Evolutionary conservation across 192 early-diverging fungal species (phyloP), one percentile per base, ranked within the genome.

Genomic region (Dissophora globulifera): DNA sequence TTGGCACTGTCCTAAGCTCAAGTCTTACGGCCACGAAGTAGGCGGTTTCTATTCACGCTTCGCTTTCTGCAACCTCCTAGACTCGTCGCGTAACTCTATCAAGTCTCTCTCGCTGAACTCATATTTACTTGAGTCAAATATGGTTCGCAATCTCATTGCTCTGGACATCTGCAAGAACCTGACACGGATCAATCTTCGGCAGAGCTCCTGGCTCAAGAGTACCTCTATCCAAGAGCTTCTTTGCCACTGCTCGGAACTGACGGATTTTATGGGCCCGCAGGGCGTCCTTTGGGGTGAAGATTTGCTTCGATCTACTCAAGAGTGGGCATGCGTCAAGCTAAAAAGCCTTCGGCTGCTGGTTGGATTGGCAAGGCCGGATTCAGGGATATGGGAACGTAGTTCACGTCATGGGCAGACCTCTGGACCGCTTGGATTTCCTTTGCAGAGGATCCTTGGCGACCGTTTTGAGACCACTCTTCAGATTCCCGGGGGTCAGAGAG

Each of bases 221-320:
- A 42, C 31, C 1, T 46, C 57, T 13, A 41, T 67, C 26, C 65
- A 67, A 6, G 12, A 22, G 4, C 15, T 67, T 0, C 48, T 67
- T 26, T 67, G 65, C 13, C 54, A 58, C 12, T 57, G 54, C 42
- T 23, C 45, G 1, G 65, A 57, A 1, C 25, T 67, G 26, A 46
- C 58, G 47, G 55, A 67, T 7, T 67, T 67, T 20, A 57, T 6
- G 1, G 65, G 65, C 2, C 65, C 65, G 4, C 45, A 27, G 11
- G 54, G 54, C 26, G 65, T 67, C 8, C 46, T 67, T 1, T 67
- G 65, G 65, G 65, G 65, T 1, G 65, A 67, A n/a, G 65, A 67
- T 23, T 8, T 67, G 2, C 16, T 41, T 17, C 23, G n/a, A 7
- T 67, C 65, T 1, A 0, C 33, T 2, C 16, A 26, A 19, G 25